Conservation (phyloP, 1,139 yeast species). For the Kurtzmaniella quercitrusa region DNA sequence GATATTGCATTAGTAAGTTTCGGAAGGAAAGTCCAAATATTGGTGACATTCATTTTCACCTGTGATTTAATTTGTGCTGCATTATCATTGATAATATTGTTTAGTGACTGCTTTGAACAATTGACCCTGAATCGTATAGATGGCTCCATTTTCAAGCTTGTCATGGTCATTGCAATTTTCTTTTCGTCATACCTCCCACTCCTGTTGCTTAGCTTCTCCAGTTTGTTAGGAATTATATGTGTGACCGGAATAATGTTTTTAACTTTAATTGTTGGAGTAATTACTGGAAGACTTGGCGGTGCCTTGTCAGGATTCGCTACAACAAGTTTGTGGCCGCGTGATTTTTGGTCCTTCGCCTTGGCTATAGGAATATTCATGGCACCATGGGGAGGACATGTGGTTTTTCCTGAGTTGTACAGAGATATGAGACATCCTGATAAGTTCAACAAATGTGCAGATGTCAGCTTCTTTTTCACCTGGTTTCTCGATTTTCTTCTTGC, state of each 20-base stretch:
- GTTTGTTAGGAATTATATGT: conserved; percentile 70
- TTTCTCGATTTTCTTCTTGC: conserved; percentile 32
- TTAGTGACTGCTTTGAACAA: conserved; percentile 78
- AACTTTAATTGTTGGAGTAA: conserved; percentile 61
- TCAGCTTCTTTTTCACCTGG: conserved; percentile 33
- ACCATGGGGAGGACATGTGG: conserved; percentile 91
- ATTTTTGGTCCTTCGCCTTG: conserved; percentile 46
- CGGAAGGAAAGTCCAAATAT: conserved; percentile 44
- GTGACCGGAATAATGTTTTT: conserved; percentile 61
- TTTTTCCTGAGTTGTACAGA: conserved; percentile 72
- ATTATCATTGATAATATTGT: conserved; percentile 69
- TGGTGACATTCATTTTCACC: conserved; percentile 70
- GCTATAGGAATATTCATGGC: conserved; percentile 78
- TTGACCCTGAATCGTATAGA: conserved; percentile 25
- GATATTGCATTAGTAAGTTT: conserved; percentile 45
- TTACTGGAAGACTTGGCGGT: conserved; percentile 56
- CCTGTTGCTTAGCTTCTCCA: conserved; percentile 63
- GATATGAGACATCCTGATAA: conserved; percentile 78
- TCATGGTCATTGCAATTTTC: conserved; percentile 46
- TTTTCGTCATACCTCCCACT: conserved; percentile 72
- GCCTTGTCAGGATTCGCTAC: conserved; percentile 63
- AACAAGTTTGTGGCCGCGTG: conserved; percentile 50
- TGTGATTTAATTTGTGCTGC: conserved; percentile 78
- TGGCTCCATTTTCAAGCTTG: conserved; percentile 45
- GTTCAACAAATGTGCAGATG: conserved; percentile 23